Evolutionary conservation across 139 green algal species (phyloP).

Genomic region (Auxenochlorella protothecoides): DNA sequence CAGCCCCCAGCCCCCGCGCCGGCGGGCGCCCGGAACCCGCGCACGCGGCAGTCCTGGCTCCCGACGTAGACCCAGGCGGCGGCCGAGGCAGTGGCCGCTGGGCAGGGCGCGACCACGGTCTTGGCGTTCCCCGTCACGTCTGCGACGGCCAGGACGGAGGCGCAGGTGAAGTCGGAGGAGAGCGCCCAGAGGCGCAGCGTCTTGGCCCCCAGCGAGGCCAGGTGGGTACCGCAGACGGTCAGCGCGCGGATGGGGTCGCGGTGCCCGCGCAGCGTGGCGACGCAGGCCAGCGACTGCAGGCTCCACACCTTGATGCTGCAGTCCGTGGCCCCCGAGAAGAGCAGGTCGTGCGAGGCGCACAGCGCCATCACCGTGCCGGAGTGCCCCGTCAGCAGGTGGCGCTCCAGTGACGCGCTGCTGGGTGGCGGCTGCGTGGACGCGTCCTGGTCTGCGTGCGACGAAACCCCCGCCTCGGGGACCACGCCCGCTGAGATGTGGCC

Average conservation of each 20-base stretch:
- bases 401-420: conserved; percentile 3
- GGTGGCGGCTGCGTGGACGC: too few relatives aligned
- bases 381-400: conserved; percentile 66
- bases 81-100: background rate
- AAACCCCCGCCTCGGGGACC: too few relatives aligned
- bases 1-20: background rate
- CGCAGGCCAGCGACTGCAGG: conserved; percentile 30
- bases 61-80: conserved; percentile 31
- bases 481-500: too few relatives aligned
- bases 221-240: conserved; percentile 7
- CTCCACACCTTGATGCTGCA: conserved; percentile 64
- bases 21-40: background rate
- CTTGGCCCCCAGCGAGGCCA: conserved; percentile 56
- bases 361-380: conserved; percentile 39
- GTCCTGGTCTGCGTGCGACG: too few relatives aligned
- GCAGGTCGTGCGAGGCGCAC: conserved; percentile 28
- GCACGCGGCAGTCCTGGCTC: conserved; percentile 29
- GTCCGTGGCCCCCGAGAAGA: conserved; percentile 61
- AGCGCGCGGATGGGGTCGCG: conserved; percentile 60
- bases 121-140: conserved; percentile 23
- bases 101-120: conserved; percentile 9
- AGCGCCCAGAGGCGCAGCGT: conserved; percentile 34
- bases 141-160: conserved; percentile 17
- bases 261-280: conserved; percentile 45
- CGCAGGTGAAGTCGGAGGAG: conserved; percentile 15